phyloP scores from a whole-genome alignment of 495 filamentous ascomycete species.

The Podospora appendiculata region DNA sequence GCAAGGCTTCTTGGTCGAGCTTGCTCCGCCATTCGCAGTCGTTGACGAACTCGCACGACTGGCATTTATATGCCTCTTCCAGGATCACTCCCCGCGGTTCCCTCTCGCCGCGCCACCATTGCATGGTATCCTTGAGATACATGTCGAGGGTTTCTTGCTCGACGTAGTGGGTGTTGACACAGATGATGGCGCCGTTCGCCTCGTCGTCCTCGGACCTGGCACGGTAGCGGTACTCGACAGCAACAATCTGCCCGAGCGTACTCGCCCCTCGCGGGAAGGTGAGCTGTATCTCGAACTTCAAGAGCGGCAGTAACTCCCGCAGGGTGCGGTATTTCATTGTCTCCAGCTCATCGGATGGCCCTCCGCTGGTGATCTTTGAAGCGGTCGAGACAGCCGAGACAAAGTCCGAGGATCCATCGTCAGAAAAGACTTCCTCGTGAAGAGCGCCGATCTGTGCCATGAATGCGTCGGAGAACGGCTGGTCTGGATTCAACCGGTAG shows the following conservation, averaged over 20 bases:
- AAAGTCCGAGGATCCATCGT: slow-evolving; percentile 8
- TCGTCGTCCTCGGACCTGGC: slow-evolving; percentile 25
- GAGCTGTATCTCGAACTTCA: slow-evolving; percentile 41
- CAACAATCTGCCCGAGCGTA: slow-evolving; percentile 48
- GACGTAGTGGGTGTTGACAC: slow-evolving; percentile 61
- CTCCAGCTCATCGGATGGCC: not conserved
- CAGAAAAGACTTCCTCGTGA: slow-evolving; percentile 48
- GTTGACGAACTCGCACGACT: slow-evolving; percentile 48
- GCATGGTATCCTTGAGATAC: slow-evolving; percentile 63
- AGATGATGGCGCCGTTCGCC: slow-evolving; percentile 42
- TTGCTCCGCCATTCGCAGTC: slow-evolving; percentile 44
- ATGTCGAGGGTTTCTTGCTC: slow-evolving; percentile 51
- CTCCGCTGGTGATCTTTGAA: slow-evolving; percentile 13
- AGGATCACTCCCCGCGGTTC: slow-evolving; percentile 72
- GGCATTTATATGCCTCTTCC: slow-evolving; percentile 87
- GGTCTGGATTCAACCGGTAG: slow-evolving; percentile 56
- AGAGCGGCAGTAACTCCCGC: slow-evolving; percentile 28
- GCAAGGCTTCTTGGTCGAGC: slow-evolving; percentile 23
- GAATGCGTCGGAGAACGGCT: slow-evolving; percentile 69
- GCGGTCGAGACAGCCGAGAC: slow-evolving; percentile 2
- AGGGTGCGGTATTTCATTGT: slow-evolving; percentile 30
- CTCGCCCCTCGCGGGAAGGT: slow-evolving; percentile 46
- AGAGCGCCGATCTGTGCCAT: slow-evolving; percentile 68
- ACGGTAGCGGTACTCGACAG: slow-evolving; percentile 53
- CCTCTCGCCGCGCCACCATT: slow-evolving; percentile 82